Evolutionary conservation across 2,329 filamentous ascomycete genomes (phyloP).

Genomic region (Rhynchosporium secalis): DNA sequence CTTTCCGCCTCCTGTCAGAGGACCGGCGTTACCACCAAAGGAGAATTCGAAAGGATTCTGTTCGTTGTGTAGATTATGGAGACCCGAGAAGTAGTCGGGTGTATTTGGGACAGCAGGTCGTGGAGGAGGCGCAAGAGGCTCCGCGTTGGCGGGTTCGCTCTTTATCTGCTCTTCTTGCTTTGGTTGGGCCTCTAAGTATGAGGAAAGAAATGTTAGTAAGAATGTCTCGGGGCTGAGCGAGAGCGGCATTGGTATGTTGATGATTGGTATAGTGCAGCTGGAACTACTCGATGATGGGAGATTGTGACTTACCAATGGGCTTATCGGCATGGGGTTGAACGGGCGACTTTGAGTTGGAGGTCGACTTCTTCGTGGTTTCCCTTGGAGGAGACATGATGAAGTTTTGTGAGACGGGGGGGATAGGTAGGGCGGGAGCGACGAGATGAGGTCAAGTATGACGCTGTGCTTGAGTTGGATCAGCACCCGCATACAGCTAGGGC

Average conservation of each 20-base stretch:
- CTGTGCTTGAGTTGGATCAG: slow-evolving; percentile 7
- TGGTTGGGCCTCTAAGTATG: slow-evolving; percentile 41
- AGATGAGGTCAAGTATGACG: slow-evolving; percentile 26
- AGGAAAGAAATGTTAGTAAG: slow-evolving; percentile 8
- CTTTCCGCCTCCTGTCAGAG: slow-evolving; percentile 54
- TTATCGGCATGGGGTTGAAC: slow-evolving; percentile 30
- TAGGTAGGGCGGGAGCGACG: slow-evolving; percentile 17
- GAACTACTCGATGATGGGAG: not conserved
- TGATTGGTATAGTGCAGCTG: not conserved
- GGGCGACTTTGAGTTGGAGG: slow-evolving; percentile 31
- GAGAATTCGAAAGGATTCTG: slow-evolving; percentile 98
- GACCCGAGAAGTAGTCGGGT: slow-evolving; percentile 68
- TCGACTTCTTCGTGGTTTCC: slow-evolving; percentile 31
- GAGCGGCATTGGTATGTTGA: not conserved
- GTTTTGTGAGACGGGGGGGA: slow-evolving; percentile 18
- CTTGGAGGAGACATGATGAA: slow-evolving; percentile 35
- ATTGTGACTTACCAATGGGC: slow-evolving; percentile 29
- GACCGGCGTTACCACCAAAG: slow-evolving; percentile 59
- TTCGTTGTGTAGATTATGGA: slow-evolving; percentile 69
- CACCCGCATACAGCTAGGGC: slow-evolving; percentile 5
- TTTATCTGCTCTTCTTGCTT: slow-evolving; percentile 47
- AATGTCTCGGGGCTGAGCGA: not conserved
- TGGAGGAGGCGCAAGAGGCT: slow-evolving; percentile 70
- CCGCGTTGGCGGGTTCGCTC: slow-evolving; percentile 55
- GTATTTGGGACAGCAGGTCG: slow-evolving; percentile 61